Evolutionary conservation across 208 protist species (phyloP).

Genomic region (Leishmania tropica): DNA sequence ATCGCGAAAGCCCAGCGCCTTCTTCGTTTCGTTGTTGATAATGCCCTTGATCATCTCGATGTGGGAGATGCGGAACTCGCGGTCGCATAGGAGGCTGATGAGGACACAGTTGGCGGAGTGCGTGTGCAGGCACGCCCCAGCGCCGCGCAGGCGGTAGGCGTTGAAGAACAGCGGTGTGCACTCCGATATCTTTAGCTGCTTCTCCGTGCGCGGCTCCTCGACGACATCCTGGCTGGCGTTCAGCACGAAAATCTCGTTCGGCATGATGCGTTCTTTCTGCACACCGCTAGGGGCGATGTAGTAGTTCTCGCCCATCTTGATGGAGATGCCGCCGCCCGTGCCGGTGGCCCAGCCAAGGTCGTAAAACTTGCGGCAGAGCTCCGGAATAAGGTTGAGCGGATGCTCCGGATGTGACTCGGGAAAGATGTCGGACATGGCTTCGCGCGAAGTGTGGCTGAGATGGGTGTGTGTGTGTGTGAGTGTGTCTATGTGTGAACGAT

Average conservation of each 20-base stretch:
- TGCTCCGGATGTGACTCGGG: slow-evolving; percentile 64
- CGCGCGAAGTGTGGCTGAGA: neutral
- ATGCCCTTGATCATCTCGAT: slow-evolving; percentile 97
- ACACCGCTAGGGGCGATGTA: slow-evolving; percentile 96
- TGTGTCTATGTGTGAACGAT: too few relatives aligned
- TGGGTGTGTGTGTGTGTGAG: neutral
- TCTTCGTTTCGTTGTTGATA: slow-evolving; percentile 46
- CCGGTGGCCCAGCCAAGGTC: slow-evolving; percentile 94
- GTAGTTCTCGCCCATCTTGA: slow-evolving; percentile 69
- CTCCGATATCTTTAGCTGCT: slow-evolving; percentile 81
- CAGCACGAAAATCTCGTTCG: slow-evolving; percentile 93
- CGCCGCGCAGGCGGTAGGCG: slow-evolving; percentile 82
- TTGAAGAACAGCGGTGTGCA: slow-evolving; percentile 96
- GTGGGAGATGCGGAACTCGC: slow-evolving; percentile 95
- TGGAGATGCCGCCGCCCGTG: slow-evolving; percentile 95
- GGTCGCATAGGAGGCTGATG: slow-evolving; percentile 88
- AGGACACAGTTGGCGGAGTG: slow-evolving; percentile 87
- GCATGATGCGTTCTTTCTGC: slow-evolving; percentile 94
- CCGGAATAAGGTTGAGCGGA: slow-evolving; percentile 90
- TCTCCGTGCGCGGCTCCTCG: slow-evolving; percentile 37
- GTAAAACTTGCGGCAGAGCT: slow-evolving; percentile 94
- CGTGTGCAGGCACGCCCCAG: slow-evolving; percentile 95
- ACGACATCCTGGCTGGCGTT: slow-evolving; percentile 65
- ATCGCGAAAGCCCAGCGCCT: slow-evolving; percentile 80
- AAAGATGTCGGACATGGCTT: slow-evolving; percentile 39